Base-by-base conservation (phyloP, 306 rosid genomes). In the Medicago lupulina region DNA sequence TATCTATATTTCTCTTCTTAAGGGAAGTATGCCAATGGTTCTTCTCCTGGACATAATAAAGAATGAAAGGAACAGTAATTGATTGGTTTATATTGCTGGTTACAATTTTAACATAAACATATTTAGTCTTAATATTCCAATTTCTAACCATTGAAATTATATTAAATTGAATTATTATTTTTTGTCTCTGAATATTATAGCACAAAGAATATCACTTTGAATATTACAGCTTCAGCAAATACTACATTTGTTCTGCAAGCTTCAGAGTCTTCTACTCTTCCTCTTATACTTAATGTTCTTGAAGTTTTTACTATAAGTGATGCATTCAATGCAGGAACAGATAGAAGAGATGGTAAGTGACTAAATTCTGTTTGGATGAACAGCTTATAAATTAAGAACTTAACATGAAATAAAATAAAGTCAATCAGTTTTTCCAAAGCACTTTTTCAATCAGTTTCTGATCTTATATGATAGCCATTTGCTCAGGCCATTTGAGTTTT, bases 221-320 rank as follows among this genome's bases (percentile, higher is more conserved):
- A 85, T 59, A n/a, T 65, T 4, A 81, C 81, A 3, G 80, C 79
- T 81, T 60, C 86, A n/a, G 58, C 83, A n/a, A 55, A 70, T 3
- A 82, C 88, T 18, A 16, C 63, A 0, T 41, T 87, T 28, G 0
- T 18, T 55, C n/a, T 85, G 9, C 16, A 11, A 17, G 67, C 90
- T 46, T 50, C 88, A 7, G n/a, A 34, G 4, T 38, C 46, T 49
- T 85, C 89, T 0, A 66, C 92, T 9, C 74, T 88, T 55, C 88
- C 85, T 38, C 89, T 89, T 36, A 44, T 88, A 40, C 53, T 87
- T 54, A 85, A 88, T 68, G 85, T 87, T 71, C 55, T 77, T 9
- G 88, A 87, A 73, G 75, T 85, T 71, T 87, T 75, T 21, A 21
- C 74, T 8, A 31, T 85, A 13, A 7, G 11, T 21, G 84, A 76